Base-by-base conservation (phyloP, 2,329 filamentous ascomycete species). In the Balansia obtecta region DNA sequence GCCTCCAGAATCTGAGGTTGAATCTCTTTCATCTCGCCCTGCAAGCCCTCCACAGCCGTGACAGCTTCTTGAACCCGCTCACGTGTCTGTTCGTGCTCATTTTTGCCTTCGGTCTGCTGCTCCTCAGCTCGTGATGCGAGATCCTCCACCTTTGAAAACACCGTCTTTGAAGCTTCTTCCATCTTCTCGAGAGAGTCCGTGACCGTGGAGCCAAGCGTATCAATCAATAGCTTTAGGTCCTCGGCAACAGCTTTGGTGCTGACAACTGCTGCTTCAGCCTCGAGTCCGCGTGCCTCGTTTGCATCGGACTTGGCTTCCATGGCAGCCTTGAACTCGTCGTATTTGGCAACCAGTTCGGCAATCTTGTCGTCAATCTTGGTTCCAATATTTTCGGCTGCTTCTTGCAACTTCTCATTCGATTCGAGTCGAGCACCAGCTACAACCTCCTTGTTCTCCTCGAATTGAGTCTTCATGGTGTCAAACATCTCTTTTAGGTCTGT, bases 1-100 rank as follows among this genome's bases (percentile, higher is more conserved):
- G 86, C 80, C 49, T 91, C 83, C 51, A 96, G 77, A 56, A 97
- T 86, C 68, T 94, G 86, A 1, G 93, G 93, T 58, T 96, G 85
- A 56, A 85, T 85, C 63, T 96, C 89, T 9, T 78, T 79, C 32
- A 95, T 77, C 52, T 93, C 82, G 52, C 77, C 84, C 61, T 94
- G 86, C 1, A 97, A 72, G 22, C 80, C 82, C 57, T 86, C 83
- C 15, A 95, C 82, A 8, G 80, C 80, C 51, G 77, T 77, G 38
- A 89, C 72, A 11, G 87, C 82, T 61, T 88, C 85, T 58, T 84
- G 79, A 49, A 95, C 75, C 57, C 94, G 83, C 37, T 89, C 85
- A 8, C 88, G 83, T 10, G 90, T 94, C 57, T 87, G 78, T 57
- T 88, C 78, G 61, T 96, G 89, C 61, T 95, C 87, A 1, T 79